phyloP scores from a whole-genome alignment of 352 stramenopile genomes.

The Pythium grandisporangium region DNA sequence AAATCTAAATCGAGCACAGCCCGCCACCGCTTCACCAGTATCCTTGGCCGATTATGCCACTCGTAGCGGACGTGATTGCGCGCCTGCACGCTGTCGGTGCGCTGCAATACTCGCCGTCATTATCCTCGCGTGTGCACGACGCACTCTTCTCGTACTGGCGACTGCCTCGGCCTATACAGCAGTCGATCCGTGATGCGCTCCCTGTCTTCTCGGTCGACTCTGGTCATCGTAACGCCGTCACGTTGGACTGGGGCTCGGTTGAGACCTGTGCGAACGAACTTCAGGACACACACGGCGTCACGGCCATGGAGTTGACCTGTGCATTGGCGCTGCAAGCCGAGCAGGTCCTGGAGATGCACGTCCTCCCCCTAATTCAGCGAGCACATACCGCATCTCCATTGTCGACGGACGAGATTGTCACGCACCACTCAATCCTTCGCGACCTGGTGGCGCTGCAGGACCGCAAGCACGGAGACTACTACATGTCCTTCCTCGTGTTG shows the following conservation, averaged over 20 bases:
- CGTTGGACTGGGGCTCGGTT: conserved; percentile 11
- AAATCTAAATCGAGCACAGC: no score
- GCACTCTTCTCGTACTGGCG: conserved; percentile 44
- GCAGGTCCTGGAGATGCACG: conserved; percentile 6
- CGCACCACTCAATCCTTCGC: conserved; percentile 16
- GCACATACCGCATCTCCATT: no score
- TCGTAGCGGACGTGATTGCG: no score
- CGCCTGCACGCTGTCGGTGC: neutral
- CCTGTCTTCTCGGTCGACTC: conserved; percentile 9
- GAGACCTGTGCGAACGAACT: conserved; percentile 11
- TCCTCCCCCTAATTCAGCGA: conserved; percentile 4
- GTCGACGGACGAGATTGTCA: conserved; percentile 11
- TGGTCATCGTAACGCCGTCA: neutral
- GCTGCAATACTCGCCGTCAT: conserved; percentile 15
- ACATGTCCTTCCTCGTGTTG: conserved; percentile 38
- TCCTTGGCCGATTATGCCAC: no score
- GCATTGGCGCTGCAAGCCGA: conserved; percentile 29
- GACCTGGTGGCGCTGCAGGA: conserved; percentile 15
- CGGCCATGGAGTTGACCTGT: conserved; percentile 16
- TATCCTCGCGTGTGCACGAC: conserved; percentile 32
- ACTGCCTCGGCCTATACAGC: conserved; percentile 9
- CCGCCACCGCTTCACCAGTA: no score
- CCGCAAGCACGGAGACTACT: conserved; percentile 29
- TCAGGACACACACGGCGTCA: conserved; percentile 7
- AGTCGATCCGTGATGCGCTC: conserved; percentile 8